These are phyloP conservation scores for Guillardia theta DNA, from an alignment of 78 protist genomes.

Conservation along the genomic window DNA sequence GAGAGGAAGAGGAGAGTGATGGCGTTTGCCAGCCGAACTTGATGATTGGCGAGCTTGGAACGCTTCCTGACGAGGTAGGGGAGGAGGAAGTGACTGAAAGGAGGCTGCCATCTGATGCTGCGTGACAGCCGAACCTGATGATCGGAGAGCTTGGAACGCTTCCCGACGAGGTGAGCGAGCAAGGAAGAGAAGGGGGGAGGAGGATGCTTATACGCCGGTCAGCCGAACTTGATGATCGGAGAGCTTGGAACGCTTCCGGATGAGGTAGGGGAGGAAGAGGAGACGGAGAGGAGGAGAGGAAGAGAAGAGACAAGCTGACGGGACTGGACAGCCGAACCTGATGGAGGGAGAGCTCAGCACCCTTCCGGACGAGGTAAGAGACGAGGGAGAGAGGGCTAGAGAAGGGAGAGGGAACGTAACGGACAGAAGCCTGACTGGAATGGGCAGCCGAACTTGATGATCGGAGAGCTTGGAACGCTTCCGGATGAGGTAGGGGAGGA, in stretches of 20 bases:
- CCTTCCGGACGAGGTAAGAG: not conserved
- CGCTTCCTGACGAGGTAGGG: constrained; percentile 18
- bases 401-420: too few species aligned
- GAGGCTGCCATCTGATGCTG: not conserved
- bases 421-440: not conserved
- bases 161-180: not conserved
- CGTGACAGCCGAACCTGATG: not conserved
- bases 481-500: not conserved
- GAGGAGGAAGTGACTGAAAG: not conserved
- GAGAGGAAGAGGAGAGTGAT: too few species aligned
- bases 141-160: not conserved
- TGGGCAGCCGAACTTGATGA: not conserved
- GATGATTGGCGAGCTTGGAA: not conserved
- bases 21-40: not conserved
- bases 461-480: not conserved
- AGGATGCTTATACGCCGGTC: too few species aligned
- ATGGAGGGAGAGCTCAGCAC: constrained; percentile 3
- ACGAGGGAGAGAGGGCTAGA: too few species aligned
- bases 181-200: too few species aligned
- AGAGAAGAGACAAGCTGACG: too few species aligned
- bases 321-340: too few species aligned
- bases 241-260: not conserved
- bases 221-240: not conserved
- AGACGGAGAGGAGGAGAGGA: too few species aligned
- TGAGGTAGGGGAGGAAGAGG: too few species aligned